Evolutionary conservation across 495 filamentous ascomycete species (phyloP).

Genomic region (Penicillium egyptiacum): DNA sequence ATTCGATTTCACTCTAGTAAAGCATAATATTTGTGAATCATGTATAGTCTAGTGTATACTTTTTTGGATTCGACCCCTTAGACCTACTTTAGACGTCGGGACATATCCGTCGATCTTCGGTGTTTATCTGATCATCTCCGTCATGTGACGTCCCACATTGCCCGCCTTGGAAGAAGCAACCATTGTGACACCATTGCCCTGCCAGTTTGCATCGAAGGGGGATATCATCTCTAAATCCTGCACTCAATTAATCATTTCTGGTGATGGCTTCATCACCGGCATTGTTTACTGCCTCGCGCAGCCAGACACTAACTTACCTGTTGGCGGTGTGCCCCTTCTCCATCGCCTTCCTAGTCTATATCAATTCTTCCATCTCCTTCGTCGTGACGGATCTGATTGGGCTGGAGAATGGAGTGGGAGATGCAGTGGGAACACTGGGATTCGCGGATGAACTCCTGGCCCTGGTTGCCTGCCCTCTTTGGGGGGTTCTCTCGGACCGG

Average conservation of each 20-base stretch:
- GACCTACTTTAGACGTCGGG: neutral
- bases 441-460: conserved; percentile 95
- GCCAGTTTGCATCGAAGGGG: neutral
- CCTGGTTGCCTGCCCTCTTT: conserved; percentile 83
- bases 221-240: neutral
- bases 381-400: conserved; percentile 90
- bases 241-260: conserved; percentile 17
- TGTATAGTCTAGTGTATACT: neutral
- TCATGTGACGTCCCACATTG: conserved; percentile 23
- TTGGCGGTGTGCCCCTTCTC: conserved; percentile 89
- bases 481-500: conserved; percentile 89
- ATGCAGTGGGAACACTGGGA: conserved; percentile 89
- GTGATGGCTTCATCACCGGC: conserved; percentile 39
- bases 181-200: neutral
- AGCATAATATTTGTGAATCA: neutral
- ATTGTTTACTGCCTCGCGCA: conserved; percentile 61
- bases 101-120: neutral
- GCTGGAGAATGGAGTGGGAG: conserved; percentile 70
- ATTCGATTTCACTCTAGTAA: neutral
- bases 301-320: conserved; percentile 82
- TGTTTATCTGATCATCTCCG: conserved; percentile 30
- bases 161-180: conserved; percentile 8
- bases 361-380: conserved; percentile 91
- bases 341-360: conserved; percentile 95
- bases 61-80: neutral